Evolutionary conservation across 805 yeast genomes (phyloP).

Genomic region (Myxozyma sirexii): DNA sequence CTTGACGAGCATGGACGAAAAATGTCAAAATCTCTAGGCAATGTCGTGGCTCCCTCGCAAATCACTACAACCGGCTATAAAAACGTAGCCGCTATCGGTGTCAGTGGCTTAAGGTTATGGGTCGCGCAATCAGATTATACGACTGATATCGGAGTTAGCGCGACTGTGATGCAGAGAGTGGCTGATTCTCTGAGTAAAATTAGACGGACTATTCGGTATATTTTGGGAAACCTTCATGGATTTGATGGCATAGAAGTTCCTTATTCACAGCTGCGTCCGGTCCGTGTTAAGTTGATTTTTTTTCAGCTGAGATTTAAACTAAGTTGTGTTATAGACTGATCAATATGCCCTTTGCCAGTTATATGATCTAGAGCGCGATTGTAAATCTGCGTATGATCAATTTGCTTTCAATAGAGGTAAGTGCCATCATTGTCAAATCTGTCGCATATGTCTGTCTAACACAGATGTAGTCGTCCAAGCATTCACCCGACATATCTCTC

Average conservation of each 20-base stretch:
- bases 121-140: slow-evolving; percentile 87
- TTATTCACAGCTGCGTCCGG: slow-evolving; percentile 34
- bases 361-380: slow-evolving; percentile 48
- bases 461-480: slow-evolving; percentile 55
- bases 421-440: not conserved
- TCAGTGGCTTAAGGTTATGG: slow-evolving; percentile 90
- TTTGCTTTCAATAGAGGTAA: slow-evolving; percentile 62
- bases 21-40: slow-evolving; percentile 94
- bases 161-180: slow-evolving; percentile 70
- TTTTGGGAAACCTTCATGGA: slow-evolving; percentile 74
- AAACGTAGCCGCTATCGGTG: slow-evolving; percentile 67
- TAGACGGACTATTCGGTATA: slow-evolving; percentile 75
- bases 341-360: slow-evolving; percentile 62
- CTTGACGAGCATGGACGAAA: slow-evolving; percentile 83
- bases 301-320: not conserved
- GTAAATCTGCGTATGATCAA: slow-evolving; percentile 52
- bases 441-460: not conserved
- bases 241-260: slow-evolving; percentile 43
- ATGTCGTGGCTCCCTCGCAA: slow-evolving; percentile 68
- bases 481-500: slow-evolving; percentile 68
- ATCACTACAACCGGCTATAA: slow-evolving; percentile 62
- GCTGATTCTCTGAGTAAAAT: slow-evolving; percentile 80
- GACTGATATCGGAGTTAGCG: slow-evolving; percentile 74
- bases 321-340: slow-evolving; percentile 47
- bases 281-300: slow-evolving; percentile 19